Conservation (phyloP, 2,329 filamentous ascomycete species). For the Ramularia endophylla region DNA sequence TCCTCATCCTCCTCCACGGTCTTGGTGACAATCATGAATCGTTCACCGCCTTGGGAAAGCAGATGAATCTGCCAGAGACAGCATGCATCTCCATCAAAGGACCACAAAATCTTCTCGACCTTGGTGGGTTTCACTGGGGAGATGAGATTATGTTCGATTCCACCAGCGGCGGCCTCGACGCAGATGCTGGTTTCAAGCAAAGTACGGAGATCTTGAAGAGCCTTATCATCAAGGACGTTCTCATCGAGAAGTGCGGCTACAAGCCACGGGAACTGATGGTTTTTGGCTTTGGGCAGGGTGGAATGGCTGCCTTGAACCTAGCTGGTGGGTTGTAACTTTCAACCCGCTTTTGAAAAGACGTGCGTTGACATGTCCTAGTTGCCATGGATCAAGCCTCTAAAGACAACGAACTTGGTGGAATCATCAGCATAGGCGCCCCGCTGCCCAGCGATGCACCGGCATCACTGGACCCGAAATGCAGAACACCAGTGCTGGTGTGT, state of each 20-base stretch:
- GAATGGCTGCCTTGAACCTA: constrained; percentile 47
- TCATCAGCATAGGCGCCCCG: constrained; percentile 57
- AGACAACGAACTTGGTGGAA: constrained; percentile 47
- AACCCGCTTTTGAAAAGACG: neutral
- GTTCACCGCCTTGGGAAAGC: constrained; percentile 63
- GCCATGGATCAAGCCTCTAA: constrained; percentile 5
- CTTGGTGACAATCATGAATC: constrained; percentile 68
- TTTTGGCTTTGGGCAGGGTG: constrained; percentile 54
- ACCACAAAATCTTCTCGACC: constrained; percentile 58
- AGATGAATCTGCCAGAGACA: constrained; percentile 69
- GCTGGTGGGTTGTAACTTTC: constrained; percentile 28
- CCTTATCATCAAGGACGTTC: constrained; percentile 38
- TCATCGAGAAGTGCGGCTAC: constrained; percentile 47
- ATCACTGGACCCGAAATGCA: constrained; percentile 45
- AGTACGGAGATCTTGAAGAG: constrained; percentile 39
- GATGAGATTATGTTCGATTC: constrained; percentile 54
- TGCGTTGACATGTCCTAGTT: neutral
- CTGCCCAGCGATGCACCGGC: constrained; percentile 46
- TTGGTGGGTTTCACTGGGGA: constrained; percentile 60
- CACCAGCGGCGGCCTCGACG: constrained; percentile 46
- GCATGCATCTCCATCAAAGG: constrained; percentile 69
- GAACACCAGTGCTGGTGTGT: constrained; percentile 59
- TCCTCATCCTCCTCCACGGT: constrained; percentile 78
- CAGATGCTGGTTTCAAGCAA: constrained; percentile 48
- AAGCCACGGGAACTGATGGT: constrained; percentile 45